Conservation (phyloP, 495 filamentous ascomycete species). For the Neurospora sp. region DNA sequence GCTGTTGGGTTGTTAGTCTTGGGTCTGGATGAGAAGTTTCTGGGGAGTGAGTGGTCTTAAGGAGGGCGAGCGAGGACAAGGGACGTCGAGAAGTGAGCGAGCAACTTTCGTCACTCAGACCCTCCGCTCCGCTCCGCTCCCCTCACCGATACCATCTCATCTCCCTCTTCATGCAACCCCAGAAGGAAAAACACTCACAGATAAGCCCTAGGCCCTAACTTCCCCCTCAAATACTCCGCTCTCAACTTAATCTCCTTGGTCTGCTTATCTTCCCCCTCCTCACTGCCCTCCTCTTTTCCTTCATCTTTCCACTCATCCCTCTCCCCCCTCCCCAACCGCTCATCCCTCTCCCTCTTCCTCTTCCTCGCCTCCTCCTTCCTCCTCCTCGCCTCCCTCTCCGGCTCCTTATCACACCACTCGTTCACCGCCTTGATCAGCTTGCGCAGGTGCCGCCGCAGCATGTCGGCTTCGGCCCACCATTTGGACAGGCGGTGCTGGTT, state of each 20-base stretch:
- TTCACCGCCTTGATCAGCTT: conserved; percentile 40
- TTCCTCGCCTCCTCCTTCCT: conserved; percentile 4
- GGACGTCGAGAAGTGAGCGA: not conserved
- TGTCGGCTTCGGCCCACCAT: conserved; percentile 65
- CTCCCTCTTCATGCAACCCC: not conserved
- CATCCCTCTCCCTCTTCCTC: conserved; percentile 4
- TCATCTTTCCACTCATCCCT: conserved; percentile 6
- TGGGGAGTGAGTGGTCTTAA: not conserved
- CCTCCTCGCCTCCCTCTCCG: not conserved
- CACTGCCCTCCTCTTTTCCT: conserved; percentile 11
- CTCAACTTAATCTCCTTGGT: conserved; percentile 7
- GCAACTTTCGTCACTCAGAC: not conserved
- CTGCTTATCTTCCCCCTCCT: conserved; percentile 5
- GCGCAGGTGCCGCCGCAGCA: conserved; percentile 50
- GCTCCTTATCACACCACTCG: conserved; percentile 1
- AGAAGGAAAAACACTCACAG: conserved; percentile 14
- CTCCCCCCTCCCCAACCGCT: not conserved
- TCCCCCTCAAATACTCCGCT: conserved; percentile 9
- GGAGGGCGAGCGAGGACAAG: not conserved
- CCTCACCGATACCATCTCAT: not conserved
- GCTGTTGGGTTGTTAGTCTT: conserved; percentile 10
- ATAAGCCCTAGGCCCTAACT: conserved; percentile 22
- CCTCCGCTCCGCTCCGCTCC: not conserved
- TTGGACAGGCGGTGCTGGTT: conserved; percentile 65
- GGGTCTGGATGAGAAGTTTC: not conserved